phyloP scores from a whole-genome alignment of 768 basidiomycete species.

The Calocera viscosa region DNA sequence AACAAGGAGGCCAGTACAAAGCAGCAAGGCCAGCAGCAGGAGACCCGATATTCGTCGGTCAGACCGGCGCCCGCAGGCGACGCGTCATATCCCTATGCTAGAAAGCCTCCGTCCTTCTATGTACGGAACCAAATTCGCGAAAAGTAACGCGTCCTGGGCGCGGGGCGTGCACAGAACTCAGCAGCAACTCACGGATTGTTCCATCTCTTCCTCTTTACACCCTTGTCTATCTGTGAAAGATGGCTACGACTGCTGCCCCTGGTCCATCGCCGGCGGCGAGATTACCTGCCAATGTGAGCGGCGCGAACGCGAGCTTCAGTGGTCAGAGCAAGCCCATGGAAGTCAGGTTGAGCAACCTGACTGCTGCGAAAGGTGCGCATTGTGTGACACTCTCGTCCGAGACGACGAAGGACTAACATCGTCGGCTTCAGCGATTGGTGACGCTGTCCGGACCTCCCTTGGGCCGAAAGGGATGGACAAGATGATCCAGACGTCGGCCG shows the following conservation, averaged over 20 bases:
- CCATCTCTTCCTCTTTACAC: neutral
- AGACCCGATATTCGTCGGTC: neutral
- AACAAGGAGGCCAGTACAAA: neutral
- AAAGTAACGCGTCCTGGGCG: constrained; percentile 6
- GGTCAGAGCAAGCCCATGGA: constrained; percentile 99
- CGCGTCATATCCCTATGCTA: neutral
- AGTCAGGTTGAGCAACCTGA: constrained; percentile 91
- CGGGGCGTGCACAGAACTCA: neutral
- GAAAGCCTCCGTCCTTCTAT: neutral
- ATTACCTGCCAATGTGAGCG: constrained; percentile 18
- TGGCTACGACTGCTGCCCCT: constrained; percentile 12
- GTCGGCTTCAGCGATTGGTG: constrained; percentile 68
- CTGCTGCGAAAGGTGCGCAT: constrained; percentile 79
- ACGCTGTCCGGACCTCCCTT: constrained; percentile 91
- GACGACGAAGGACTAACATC: constrained; percentile 11
- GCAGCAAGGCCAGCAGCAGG: neutral
- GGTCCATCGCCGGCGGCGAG: neutral
- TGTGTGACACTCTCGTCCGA: neutral
- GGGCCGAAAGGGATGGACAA: constrained; percentile 99
- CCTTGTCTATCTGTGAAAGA: neutral
- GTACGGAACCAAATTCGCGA: neutral
- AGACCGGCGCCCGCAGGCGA: neutral
- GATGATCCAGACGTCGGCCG: constrained; percentile 96
- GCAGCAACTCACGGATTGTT: neutral
- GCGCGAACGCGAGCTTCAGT: constrained; percentile 69